Evolutionary conservation across 352 stramenopile genomes (phyloP), one percentile per base, ranked within the genome.

Genomic region (Phytopythium delawarense): DNA sequence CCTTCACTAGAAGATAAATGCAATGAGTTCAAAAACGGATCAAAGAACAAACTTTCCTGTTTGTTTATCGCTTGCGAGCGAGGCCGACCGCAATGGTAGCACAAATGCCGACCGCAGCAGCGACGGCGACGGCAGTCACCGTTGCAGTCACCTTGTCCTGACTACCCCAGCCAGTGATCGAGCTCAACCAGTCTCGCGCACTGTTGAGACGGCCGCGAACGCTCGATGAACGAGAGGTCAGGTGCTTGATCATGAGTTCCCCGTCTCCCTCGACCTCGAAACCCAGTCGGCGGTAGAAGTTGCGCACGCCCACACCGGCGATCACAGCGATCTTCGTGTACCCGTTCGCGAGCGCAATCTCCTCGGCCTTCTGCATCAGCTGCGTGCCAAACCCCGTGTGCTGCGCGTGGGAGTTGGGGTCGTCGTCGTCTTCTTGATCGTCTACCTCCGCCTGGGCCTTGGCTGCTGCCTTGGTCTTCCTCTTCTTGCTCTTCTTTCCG

Each of bases 281-380:
- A 7, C 90, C 90, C 46, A 96, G 69, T 15, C 81, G 78, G n/a
- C 88, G 76, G 65, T 97, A 97, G 61, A 97, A 97, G 63, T 96
- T 94, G 32, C 91, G 84, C 48, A 96, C 88, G 45, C 91, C 91
- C n/a, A 97, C 86, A 48, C 91, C 91, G 11, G 86, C 84, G 58
- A 97, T 97, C 35, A 97, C 89, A 16, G 85, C 89, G 42, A 97
- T 64, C 73, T 96, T 96, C 13, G 72, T 78, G 63, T 84, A 89
- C 8, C 87, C 84, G 35, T 92, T 66, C 12, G 70, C 56, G 34
- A 72, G 74, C 62, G 85, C 84, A 61, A 96, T 92, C 61, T 91
- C 73, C 34, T 95, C 85, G 4, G 79, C 82, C 57, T 92, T 91
- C 49, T 76, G 66, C 87, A 96, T 94, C 44, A 96, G 65, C 65